phyloP scores from a whole-genome alignment of 129 eudicot genomes.

The Apium graveolens region DNA sequence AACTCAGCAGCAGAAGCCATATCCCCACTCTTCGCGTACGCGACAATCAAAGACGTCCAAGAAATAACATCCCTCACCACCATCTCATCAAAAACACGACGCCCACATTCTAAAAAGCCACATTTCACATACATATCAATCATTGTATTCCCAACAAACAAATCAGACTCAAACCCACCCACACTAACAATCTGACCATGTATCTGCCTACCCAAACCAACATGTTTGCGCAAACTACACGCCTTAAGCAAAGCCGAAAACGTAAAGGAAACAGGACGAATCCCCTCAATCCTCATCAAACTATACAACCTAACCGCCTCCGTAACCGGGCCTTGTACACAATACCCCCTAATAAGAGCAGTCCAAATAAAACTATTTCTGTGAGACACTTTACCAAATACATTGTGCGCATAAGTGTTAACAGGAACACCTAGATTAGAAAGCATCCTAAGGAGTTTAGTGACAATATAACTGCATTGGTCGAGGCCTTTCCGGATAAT shows the following conservation, averaged over 20 bases:
- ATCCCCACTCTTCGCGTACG: background rate
- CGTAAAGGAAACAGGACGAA: background rate
- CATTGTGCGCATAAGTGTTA: background rate
- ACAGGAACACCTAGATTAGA: background rate
- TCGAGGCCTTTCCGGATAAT: background rate
- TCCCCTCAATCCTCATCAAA: background rate
- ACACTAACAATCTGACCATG: background rate
- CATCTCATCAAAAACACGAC: background rate
- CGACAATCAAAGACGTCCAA: background rate
- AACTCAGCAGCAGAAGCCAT: background rate
- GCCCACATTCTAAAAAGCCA: background rate
- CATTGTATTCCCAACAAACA: background rate
- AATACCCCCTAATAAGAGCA: background rate
- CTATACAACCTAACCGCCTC: background rate
- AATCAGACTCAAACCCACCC: background rate
- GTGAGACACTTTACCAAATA: background rate
- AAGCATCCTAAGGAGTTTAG: background rate
- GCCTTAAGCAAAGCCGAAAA: background rate
- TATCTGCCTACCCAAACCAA: background rate
- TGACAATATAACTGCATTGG: background rate
- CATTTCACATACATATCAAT: background rate
- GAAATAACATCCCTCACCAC: background rate
- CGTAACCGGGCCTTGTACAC: background rate
- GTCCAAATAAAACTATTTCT: background rate
- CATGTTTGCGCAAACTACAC: background rate